Percentiles rank a stretch among this genome's conserved stretches.
phyloP scores from a whole-genome alignment of 306 rosid species.

The Dryas alaskensis region DNA sequence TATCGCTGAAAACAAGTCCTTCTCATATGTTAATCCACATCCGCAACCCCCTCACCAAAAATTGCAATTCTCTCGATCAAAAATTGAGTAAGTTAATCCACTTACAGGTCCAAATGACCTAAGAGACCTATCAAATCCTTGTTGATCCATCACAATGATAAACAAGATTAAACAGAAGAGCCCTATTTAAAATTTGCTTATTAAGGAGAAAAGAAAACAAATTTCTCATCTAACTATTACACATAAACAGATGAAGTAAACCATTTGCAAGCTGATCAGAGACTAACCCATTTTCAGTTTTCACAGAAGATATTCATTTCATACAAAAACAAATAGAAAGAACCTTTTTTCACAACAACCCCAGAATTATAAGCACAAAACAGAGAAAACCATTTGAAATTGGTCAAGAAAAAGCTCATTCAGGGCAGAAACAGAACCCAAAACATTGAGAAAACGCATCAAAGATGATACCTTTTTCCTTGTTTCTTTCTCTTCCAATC shows the following conservation, averaged over 20 bases:
- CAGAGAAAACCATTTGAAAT: constrained; percentile 6
- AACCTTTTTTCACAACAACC: not conserved
- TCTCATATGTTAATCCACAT: too few relatives aligned
- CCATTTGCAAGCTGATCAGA: not conserved
- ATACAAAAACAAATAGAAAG: not conserved
- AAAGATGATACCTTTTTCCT: constrained; percentile 32
- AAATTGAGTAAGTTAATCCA: not conserved
- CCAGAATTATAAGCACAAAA: not conserved
- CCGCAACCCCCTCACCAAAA: too few relatives aligned
- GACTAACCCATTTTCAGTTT: not conserved
- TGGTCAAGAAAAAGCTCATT: not conserved
- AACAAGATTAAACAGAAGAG: constrained; percentile 14
- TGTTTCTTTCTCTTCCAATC: not conserved
- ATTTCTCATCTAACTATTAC: constrained; percentile 6
- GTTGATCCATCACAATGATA: constrained; percentile 4
- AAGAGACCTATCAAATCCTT: not conserved
- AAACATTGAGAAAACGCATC: not conserved
- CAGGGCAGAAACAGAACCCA: not conserved
- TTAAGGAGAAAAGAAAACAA: not conserved
- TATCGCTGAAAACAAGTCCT: too few relatives aligned
- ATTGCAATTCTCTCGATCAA: not conserved
- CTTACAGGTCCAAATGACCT: not conserved
- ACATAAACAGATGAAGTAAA: not conserved
- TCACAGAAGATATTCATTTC: not conserved
- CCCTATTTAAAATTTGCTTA: not conserved